These are phyloP conservation scores for Pleurotus citrinopileatus DNA, from an alignment of 768 basidiomycete genomes.

Conservation along the genomic window DNA sequence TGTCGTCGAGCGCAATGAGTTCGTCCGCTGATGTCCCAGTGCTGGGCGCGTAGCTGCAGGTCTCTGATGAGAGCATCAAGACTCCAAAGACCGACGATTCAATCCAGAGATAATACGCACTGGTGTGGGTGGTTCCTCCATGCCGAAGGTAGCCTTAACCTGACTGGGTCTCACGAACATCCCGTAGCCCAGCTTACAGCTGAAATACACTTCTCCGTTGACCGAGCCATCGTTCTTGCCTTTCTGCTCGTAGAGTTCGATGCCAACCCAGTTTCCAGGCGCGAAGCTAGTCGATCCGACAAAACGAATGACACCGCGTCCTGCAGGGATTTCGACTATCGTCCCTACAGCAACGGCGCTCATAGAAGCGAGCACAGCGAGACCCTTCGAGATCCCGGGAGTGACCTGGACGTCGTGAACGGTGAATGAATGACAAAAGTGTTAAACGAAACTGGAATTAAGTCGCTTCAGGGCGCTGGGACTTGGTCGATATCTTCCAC, in stretches of 20 bases:
- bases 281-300: slow-evolving; percentile 81
- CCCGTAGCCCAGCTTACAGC: slow-evolving; percentile 71
- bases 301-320: slow-evolving; percentile 85
- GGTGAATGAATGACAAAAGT: too few species aligned
- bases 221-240: slow-evolving; percentile 98
- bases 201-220: slow-evolving; percentile 76
- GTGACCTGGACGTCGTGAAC: too few species aligned
- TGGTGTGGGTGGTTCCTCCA: slow-evolving; percentile 26
- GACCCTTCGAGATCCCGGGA: too few species aligned
- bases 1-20: slow-evolving; percentile 37
- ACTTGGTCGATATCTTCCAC: too few species aligned
- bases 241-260: slow-evolving; percentile 76
- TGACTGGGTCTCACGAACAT: slow-evolving; percentile 89
- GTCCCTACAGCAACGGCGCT: slow-evolving; percentile 52
- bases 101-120: slow-evolving; percentile 4
- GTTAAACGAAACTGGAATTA: too few species aligned
- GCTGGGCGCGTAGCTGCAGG: slow-evolving; percentile 27
- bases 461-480: too few species aligned
- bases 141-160: slow-evolving; percentile 61
- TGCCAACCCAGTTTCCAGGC: slow-evolving; percentile 91
- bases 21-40: slow-evolving; percentile 57
- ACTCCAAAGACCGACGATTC: neutral
- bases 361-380: neutral
- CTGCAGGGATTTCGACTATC: slow-evolving; percentile 76
- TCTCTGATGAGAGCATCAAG: slow-evolving; percentile 13